These are phyloP conservation scores for Guyanaporus albipodus DNA, from an alignment of 768 basidiomycete species.

Conservation along the genomic window DNA sequence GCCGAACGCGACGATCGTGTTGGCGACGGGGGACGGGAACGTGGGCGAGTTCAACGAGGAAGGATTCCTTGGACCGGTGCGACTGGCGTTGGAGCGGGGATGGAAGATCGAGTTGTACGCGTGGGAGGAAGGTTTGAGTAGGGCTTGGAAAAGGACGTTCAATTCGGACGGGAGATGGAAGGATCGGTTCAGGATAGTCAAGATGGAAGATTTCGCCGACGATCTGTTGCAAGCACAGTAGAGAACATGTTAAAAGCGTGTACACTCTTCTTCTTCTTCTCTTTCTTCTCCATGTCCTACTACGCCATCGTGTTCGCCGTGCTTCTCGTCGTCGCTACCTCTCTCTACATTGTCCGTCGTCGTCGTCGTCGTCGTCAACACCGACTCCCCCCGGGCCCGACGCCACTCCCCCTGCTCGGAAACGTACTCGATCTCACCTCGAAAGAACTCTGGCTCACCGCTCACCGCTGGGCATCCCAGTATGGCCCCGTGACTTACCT, in stretches of 20 bases:
- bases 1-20: constrained; percentile 70
- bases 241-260: too few species aligned
- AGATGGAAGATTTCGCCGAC: constrained; percentile 63
- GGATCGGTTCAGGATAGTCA: constrained; percentile 51
- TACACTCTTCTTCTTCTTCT: constrained; percentile 22
- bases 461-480: constrained; percentile 54
- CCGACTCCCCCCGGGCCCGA: constrained; percentile 66
- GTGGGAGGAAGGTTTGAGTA: constrained; percentile 82
- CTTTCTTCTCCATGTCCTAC: background rate
- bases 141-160: constrained; percentile 74
- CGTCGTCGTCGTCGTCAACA: constrained; percentile 23
- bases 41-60: constrained; percentile 90
- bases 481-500: constrained; percentile 66
- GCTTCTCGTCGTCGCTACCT: constrained; percentile 14
- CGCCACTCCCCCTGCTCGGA: constrained; percentile 59
- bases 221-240: constrained; percentile 50
- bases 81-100: constrained; percentile 80
- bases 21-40: constrained; percentile 93
- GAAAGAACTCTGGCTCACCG: constrained; percentile 64
- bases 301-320: constrained; percentile 8
- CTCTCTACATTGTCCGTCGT: constrained; percentile 19
- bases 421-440: constrained; percentile 58
- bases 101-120: constrained; percentile 96
- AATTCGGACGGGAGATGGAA: constrained; percentile 44
- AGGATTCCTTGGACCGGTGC: constrained; percentile 86